Evolutionary conservation across 352 stramenopile genomes (phyloP).

Genomic region (Phytophthora pisi): DNA sequence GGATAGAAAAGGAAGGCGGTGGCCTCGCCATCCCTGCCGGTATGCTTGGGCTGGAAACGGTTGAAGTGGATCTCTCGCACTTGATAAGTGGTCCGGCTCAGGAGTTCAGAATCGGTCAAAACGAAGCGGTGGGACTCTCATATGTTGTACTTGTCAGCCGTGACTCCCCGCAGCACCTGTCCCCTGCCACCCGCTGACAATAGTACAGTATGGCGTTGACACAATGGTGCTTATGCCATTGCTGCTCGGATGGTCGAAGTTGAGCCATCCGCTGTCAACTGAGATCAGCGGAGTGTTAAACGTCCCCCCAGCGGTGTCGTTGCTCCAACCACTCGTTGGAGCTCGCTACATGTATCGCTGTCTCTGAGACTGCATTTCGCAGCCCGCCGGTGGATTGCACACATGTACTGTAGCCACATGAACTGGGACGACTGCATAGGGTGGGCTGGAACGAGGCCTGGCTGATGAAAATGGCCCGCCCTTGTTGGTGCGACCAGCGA

Average conservation of each 20-base stretch:
- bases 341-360: no score
- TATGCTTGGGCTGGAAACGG: background rate
- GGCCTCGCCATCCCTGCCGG: conserved; percentile 5
- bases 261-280: background rate
- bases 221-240: background rate
- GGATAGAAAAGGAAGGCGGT: conserved; percentile 21
- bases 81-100: conserved; percentile 18
- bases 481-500: conserved; percentile 3
- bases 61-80: background rate
- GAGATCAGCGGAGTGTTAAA: background rate
- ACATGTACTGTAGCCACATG: background rate
- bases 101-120: conserved; percentile 24
- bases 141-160: background rate
- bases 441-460: background rate
- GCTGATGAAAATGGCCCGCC: conserved; percentile 20
- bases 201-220: no score
- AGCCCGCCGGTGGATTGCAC: no score
- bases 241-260: background rate
- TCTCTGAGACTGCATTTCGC: no score
- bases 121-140: background rate
- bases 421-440: background rate
- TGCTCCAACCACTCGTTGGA: no score
- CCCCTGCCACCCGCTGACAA: background rate
- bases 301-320: no score
- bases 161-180: background rate